Evolutionary conservation across 768 basidiomycete species (phyloP).

Genomic region (Lactarius psammicola): DNA sequence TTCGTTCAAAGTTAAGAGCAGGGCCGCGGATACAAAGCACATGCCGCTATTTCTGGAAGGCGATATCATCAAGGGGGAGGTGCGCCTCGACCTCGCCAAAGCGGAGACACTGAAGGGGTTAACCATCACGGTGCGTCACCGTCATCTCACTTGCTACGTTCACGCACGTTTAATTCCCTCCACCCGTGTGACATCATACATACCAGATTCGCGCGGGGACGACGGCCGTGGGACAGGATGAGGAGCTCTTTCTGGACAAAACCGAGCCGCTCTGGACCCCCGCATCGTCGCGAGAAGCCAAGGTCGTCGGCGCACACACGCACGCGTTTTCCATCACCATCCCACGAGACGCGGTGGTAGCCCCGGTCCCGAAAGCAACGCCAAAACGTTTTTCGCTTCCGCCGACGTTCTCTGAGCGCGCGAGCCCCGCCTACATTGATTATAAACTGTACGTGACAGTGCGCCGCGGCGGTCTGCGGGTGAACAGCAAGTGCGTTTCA

Average conservation of each 20-base stretch:
- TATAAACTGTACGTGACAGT: conserved; percentile 53
- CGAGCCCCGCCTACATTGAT: conserved; percentile 55
- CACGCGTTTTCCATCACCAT: conserved; percentile 22
- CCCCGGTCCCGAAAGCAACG: not conserved
- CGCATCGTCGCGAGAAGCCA: conserved; percentile 9
- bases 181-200: too few species aligned
- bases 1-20: conserved; percentile 19
- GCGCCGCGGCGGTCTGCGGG: conserved; percentile 47
- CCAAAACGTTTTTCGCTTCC: conserved; percentile 11
- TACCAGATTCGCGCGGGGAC: conserved; percentile 20
- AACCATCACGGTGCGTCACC: conserved; percentile 13
- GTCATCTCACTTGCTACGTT: not conserved
- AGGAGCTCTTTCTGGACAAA: conserved; percentile 19
- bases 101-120: conserved; percentile 23
- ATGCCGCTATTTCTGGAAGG: conserved; percentile 19
- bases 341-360: conserved; percentile 7
- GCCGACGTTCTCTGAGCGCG: conserved; percentile 38
- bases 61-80: conserved; percentile 21
- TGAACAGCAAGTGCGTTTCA: conserved; percentile 47
- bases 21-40: conserved; percentile 19
- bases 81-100: conserved; percentile 17
- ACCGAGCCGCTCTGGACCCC: conserved; percentile 19
- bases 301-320: conserved; percentile 13
- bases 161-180: not conserved
- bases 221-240: conserved; percentile 20